Percentiles rank a stretch among this genome's conserved stretches.
Conservation (phyloP, 2,329 filamentous ascomycete species). For the Aspergillus nomiae region DNA sequence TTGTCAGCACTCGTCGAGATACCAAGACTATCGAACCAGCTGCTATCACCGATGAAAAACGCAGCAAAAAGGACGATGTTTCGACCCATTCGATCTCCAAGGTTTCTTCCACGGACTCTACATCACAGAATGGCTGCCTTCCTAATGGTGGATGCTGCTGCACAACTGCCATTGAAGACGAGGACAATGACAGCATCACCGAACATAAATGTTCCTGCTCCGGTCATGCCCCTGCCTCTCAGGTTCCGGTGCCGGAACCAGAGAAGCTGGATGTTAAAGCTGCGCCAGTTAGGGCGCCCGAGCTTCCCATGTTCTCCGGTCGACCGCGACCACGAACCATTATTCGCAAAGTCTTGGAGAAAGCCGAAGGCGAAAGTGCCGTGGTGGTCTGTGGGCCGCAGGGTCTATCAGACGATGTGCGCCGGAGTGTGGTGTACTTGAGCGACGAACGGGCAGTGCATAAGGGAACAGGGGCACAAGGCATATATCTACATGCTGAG, state of each 20-base stretch:
- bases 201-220: conserved; percentile 42
- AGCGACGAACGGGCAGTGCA: conserved; percentile 68
- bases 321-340: conserved; percentile 56
- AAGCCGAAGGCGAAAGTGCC: conserved; percentile 62
- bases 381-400: conserved; percentile 64
- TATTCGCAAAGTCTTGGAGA: conserved; percentile 58
- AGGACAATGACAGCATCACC: conserved; percentile 41
- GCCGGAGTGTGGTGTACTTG: conserved; percentile 56
- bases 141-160: conserved; percentile 50
- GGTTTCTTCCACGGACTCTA: conserved; percentile 11
- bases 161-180: conserved; percentile 49
- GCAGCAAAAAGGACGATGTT: conserved; percentile 24
- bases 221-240: conserved; percentile 20
- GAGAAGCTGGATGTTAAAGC: conserved; percentile 4
- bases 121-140: conserved; percentile 20
- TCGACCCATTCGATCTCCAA: conserved; percentile 23
- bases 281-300: conserved; percentile 5
- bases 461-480: conserved; percentile 67
- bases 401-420: conserved; percentile 57
- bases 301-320: conserved; percentile 46
- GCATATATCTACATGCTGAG: conserved; percentile 63
- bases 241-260: conserved; percentile 1
- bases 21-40: not conserved
- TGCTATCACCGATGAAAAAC: conserved; percentile 14
- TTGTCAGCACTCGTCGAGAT: not conserved